Base-by-base conservation (phyloP, 1,139 yeast species). In the Pneumocystis carinii region DNA sequence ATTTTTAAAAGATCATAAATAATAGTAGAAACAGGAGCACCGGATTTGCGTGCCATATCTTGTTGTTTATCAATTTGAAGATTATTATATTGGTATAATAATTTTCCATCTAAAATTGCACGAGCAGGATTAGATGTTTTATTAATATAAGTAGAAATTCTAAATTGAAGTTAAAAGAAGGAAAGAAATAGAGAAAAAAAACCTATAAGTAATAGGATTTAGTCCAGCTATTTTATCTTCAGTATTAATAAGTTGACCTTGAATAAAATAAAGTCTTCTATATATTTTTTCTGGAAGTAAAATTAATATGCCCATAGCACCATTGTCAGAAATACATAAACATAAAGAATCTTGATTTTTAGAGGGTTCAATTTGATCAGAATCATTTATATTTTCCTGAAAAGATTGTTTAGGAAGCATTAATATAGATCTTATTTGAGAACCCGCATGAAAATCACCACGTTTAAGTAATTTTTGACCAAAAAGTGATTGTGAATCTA, bases 161-260 rank as follows among this genome's bases (percentile, higher is more conserved):
- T 48, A 48, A 42, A 48, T 8, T 17, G 2, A 19, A 24, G 12
- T 19, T 19, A 19, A 48, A 10, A 24, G 24, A 12, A n/a, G 29
- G 7, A 19, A 12, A 24, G 4, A 48, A n/a, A 48, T 48, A 48
- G 15, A 24, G 14, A 3, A 17, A 48, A 48, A 48, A 3, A 10
- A 48, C 55, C 78, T 70, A 66, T 74, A 72, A 69, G 71, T 71
- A 35, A 77, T 69, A 32, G 97, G 96, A 71, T 90, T 92, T 67
- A 92, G 76, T 0, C 97, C 96, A 65, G 88, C 85, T 66, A 76
- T 74, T 67, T 87, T 94, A 63, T 78, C 79, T 66, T 84, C 87
- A 67, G 84, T 85, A 66, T 90, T 97, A 32, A 82, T 81, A 63
- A 92, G 75, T 70, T 90, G 97, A 73, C 90, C 96, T 71, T 90